phyloP scores from a whole-genome alignment of 306 rosid species.

The Lathyrus oleraceus region DNA sequence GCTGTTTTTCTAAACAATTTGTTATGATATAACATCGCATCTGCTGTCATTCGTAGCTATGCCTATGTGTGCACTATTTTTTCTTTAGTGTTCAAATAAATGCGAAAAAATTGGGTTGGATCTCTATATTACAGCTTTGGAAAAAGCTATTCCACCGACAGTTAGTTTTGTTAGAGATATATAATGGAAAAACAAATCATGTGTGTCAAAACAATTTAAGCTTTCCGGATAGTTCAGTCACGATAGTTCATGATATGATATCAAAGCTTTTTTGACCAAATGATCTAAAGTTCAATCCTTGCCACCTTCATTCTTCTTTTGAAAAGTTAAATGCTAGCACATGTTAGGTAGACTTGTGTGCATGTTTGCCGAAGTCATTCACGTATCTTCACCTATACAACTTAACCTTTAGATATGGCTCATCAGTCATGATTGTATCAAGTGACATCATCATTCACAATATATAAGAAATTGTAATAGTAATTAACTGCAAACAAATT shows the following conservation, averaged over 20 bases:
- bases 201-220: neutral
- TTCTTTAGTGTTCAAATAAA: constrained; percentile 19
- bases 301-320: neutral
- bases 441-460: constrained; percentile 7
- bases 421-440: neutral
- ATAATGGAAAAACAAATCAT: neutral
- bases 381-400: neutral
- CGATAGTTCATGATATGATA: neutral
- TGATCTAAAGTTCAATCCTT: neutral
- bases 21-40: constrained; percentile 13
- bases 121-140: neutral
- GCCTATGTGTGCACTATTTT: neutral
- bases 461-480: neutral
- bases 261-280: neutral
- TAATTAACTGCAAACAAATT: constrained; percentile 9
- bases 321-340: neutral
- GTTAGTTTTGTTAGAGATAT: neutral
- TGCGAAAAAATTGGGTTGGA: neutral
- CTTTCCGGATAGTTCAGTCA: neutral
- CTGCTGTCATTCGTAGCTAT: constrained; percentile 5
- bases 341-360: neutral
- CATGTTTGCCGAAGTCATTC: neutral
- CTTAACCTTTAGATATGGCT: neutral
- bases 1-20: constrained; percentile 15
- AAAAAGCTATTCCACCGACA: neutral